Percentiles rank a stretch among this genome's conserved stretches.
Evolutionary conservation across 2,329 filamentous ascomycete species (phyloP).

Genomic region (Diaporthe velutina): DNA sequence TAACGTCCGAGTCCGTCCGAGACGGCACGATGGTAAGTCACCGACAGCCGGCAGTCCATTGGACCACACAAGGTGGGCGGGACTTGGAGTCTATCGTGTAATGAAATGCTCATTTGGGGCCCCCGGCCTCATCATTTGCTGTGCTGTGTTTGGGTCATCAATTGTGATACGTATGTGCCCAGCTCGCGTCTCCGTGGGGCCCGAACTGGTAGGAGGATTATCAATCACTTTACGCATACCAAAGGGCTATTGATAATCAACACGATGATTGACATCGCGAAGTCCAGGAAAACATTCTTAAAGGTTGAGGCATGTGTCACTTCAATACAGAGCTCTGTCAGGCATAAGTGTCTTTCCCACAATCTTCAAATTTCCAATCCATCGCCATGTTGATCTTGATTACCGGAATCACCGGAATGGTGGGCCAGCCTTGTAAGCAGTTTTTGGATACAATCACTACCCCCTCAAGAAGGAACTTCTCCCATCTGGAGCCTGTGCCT

Average conservation of each 20-base stretch:
- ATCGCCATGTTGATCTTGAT: slow-evolving; percentile 10
- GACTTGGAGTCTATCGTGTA: not conserved
- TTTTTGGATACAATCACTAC: too few species aligned
- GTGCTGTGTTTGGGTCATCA: not conserved
- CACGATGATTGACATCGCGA: not conserved
- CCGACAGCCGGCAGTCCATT: not conserved
- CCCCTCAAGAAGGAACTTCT: too few species aligned
- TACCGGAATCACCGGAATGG: slow-evolving; percentile 17
- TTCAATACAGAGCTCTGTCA: too few species aligned
- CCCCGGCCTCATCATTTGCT: not conserved
- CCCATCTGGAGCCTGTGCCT: too few species aligned
- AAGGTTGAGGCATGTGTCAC: not conserved
- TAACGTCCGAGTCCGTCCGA: not conserved
- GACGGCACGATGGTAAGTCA: not conserved
- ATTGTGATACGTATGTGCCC: not conserved
- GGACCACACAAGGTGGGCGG: not conserved
- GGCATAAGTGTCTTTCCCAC: not conserved
- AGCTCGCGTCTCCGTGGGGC: not conserved
- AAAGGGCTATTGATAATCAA: not conserved
- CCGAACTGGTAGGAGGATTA: not conserved
- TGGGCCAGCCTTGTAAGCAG: slow-evolving; percentile 14
- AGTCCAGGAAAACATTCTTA: too few species aligned
- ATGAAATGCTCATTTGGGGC: not conserved
- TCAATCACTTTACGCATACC: not conserved
- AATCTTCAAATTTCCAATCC: not conserved